These are phyloP conservation scores for Neonectria faginata DNA, from an alignment of 2,329 filamentous ascomycete genomes.

Conservation along the genomic window DNA sequence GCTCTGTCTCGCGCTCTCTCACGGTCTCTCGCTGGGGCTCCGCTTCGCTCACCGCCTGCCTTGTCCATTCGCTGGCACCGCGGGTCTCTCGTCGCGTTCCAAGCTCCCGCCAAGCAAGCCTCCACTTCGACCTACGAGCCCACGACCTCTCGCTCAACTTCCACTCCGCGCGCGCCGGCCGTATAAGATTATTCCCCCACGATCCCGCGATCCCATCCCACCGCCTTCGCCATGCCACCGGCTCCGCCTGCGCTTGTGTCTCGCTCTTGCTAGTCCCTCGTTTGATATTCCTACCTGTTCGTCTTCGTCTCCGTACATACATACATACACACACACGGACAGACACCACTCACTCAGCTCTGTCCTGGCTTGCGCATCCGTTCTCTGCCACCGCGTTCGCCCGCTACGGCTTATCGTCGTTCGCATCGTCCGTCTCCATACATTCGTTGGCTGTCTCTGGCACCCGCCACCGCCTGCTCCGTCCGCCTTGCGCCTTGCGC, in stretches of 20 bases:
- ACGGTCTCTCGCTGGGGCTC: constrained; percentile 17
- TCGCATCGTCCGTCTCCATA: constrained; percentile 4
- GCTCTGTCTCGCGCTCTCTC: constrained; percentile 3
- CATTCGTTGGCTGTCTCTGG: not conserved
- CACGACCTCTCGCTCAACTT: constrained; percentile 33
- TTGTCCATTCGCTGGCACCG: constrained; percentile 39
- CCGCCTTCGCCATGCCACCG: constrained; percentile 43
- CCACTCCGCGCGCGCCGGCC: constrained; percentile 41
- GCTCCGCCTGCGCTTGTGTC: constrained; percentile 37
- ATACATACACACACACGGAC: constrained; percentile 3
- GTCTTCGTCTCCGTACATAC: constrained; percentile 20
- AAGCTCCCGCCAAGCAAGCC: constrained; percentile 3
- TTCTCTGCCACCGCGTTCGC: constrained; percentile 16
- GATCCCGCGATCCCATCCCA: constrained; percentile 31
- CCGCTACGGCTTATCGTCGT: constrained; percentile 11
- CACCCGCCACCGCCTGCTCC: constrained; percentile 3
- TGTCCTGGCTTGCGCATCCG: constrained; percentile 27
- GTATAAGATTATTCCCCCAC: constrained; percentile 40
- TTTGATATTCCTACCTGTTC: constrained; percentile 39
- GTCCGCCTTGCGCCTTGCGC: constrained; percentile 4
- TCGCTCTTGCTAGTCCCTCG: constrained; percentile 44
- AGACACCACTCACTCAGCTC: constrained; percentile 33
- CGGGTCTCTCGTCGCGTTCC: constrained; percentile 24
- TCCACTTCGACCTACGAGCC: not conserved
- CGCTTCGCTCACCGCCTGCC: constrained; percentile 46